A percentile compares a stretch with the other conserved stretches of the same genome.
phyloP scores from a whole-genome alignment of 1,284 basidiomycete species.

The Termitomyces sp. region DNA sequence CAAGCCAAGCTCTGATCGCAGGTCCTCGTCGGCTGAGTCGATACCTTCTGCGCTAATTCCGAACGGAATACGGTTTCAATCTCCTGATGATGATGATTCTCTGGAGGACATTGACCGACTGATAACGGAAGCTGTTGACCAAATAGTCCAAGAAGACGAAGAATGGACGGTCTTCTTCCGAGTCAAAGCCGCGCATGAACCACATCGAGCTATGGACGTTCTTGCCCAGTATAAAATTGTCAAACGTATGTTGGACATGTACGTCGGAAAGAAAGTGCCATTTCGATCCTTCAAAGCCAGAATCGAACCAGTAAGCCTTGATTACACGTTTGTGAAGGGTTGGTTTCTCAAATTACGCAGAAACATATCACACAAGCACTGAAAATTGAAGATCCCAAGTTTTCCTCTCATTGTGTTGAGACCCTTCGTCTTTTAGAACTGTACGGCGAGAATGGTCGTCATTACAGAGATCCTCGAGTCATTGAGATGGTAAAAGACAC shows the following conservation, averaged over 20 bases:
- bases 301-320: slow-evolving; percentile 30
- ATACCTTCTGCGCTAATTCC: slow-evolving; percentile 1
- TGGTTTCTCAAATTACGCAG: slow-evolving; percentile 28
- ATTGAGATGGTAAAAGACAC: slow-evolving; percentile 45
- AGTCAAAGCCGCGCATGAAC: slow-evolving; percentile 32
- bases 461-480: slow-evolving; percentile 44
- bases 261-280: slow-evolving; percentile 35
- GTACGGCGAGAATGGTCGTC: slow-evolving; percentile 53
- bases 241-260: slow-evolving; percentile 36
- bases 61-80: slow-evolving; percentile 17
- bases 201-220: slow-evolving; percentile 36
- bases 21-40: slow-evolving; percentile 1
- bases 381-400: slow-evolving; percentile 36
- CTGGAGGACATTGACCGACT: slow-evolving; percentile 30
- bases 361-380: slow-evolving; percentile 52
- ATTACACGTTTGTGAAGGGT: neutral
- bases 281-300: slow-evolving; percentile 26
- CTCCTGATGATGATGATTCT: slow-evolving; percentile 28
- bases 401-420: slow-evolving; percentile 45
- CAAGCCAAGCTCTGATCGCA: slow-evolving; percentile 9
- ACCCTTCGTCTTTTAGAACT: slow-evolving; percentile 43
- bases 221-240: slow-evolving; percentile 44
- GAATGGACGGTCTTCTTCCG: slow-evolving; percentile 38
- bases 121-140: slow-evolving; percentile 35
- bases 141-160: slow-evolving; percentile 33